These are phyloP conservation scores for Russula abietina DNA, from an alignment of 768 basidiomycete species.

Conservation along the genomic window DNA sequence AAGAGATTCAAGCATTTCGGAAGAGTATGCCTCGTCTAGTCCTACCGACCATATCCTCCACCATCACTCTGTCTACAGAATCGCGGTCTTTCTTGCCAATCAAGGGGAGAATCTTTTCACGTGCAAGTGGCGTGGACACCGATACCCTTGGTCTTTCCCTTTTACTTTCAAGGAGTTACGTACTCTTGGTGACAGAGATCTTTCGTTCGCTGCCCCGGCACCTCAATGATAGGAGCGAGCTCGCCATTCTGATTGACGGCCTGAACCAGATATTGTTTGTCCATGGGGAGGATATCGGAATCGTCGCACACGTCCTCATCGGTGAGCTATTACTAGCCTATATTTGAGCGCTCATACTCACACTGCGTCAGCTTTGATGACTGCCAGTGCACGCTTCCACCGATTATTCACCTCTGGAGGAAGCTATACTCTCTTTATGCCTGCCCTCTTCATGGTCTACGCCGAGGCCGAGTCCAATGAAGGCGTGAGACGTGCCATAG, in stretches of 20 bases:
- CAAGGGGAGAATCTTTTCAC: slow-evolving; percentile 1
- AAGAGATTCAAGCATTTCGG: slow-evolving; percentile 61
- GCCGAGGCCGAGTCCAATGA: slow-evolving; percentile 50
- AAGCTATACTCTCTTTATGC: slow-evolving; percentile 72
- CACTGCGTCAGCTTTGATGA: slow-evolving; percentile 52
- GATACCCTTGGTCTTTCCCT: slow-evolving; percentile 45
- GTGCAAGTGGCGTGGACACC: slow-evolving; percentile 22
- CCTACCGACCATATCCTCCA: slow-evolving; percentile 41
- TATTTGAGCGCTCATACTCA: neutral
- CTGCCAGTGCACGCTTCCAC: slow-evolving; percentile 68
- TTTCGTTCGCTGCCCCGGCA: slow-evolving; percentile 69
- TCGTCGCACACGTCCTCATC: slow-evolving; percentile 67
- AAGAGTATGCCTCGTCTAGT: slow-evolving; percentile 59
- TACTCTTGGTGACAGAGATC: slow-evolving; percentile 62
- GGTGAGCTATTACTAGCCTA: slow-evolving; percentile 40
- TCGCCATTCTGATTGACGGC: slow-evolving; percentile 61
- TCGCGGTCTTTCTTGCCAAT: slow-evolving; percentile 19
- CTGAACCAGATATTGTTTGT: slow-evolving; percentile 60
- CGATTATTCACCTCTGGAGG: slow-evolving; percentile 68
- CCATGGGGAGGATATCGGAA: slow-evolving; percentile 70
- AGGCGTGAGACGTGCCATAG: slow-evolving; percentile 60
- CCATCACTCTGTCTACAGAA: slow-evolving; percentile 5
- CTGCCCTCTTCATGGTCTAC: slow-evolving; percentile 63
- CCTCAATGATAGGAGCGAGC: slow-evolving; percentile 61
- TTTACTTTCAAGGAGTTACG: slow-evolving; percentile 59